Percentiles rank a stretch among this genome's conserved stretches.
Conservation (phyloP, 257 asterid genomes). For the Solanum lignicaule region DNA sequence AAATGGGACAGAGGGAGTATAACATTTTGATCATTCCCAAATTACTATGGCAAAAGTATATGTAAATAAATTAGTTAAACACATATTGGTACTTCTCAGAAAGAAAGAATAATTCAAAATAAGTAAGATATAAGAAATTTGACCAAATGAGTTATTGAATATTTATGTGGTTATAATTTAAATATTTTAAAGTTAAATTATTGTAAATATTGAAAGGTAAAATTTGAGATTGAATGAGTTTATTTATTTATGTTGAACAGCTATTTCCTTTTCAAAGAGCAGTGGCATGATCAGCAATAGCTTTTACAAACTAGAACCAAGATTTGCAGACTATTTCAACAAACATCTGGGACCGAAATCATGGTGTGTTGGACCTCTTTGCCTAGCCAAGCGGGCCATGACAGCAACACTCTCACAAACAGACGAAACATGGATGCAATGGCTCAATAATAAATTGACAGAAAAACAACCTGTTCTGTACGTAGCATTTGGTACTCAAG, state of each 20-base stretch:
- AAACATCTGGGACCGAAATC: conserved; percentile 35
- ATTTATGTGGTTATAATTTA: neutral
- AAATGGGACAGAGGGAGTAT: too few species aligned
- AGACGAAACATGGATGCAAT: conserved; percentile 11
- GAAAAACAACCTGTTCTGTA: conserved; percentile 34
- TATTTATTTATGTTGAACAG: neutral
- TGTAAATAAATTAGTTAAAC: neutral
- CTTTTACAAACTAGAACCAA: conserved; percentile 35
- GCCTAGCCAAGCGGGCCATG: conserved; percentile 13
- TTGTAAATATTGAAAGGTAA: neutral
- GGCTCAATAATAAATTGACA: conserved; percentile 31
- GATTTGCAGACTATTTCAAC: conserved; percentile 41
- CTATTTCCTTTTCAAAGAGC: conserved; percentile 21
- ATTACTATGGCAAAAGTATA: neutral
- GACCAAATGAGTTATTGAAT: neutral
- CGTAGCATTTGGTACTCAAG: conserved; percentile 75
- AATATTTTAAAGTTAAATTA: too few species aligned
- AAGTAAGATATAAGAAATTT: neutral
- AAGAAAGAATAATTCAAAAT: neutral
- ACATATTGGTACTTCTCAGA: too few species aligned
- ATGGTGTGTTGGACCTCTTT: conserved; percentile 58
- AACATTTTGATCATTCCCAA: neutral
- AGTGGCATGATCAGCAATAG: conserved; percentile 45
- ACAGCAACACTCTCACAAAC: neutral
- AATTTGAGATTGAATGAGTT: neutral